Evolutionary conservation across 83 land plant genomes (phyloP).

Genomic region (Picea engelmannii): DNA sequence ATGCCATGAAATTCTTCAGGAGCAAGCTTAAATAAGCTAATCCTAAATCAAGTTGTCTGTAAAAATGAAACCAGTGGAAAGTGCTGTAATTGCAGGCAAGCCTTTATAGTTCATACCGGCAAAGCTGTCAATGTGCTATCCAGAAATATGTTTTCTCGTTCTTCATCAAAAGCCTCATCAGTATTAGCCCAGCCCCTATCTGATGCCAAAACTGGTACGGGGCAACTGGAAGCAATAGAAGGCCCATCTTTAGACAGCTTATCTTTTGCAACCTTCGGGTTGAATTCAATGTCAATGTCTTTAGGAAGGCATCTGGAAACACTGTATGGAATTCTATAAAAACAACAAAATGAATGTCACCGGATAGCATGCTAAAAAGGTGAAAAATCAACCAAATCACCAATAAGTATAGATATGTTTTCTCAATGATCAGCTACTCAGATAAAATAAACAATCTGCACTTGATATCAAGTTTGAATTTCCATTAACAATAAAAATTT

Average conservation of each 20-base stretch:
- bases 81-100: neutral
- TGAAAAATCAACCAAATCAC: too few relatives aligned
- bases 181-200: slow-evolving; percentile 31
- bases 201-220: slow-evolving; percentile 44
- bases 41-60: slow-evolving; percentile 2
- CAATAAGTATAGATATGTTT: too few relatives aligned
- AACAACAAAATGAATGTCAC: neutral
- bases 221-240: slow-evolving; percentile 25
- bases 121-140: slow-evolving; percentile 44
- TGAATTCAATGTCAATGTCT: slow-evolving; percentile 33
- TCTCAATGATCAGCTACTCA: too few relatives aligned
- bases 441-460: too few relatives aligned
- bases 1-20: neutral
- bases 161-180: slow-evolving; percentile 21
- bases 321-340: slow-evolving; percentile 22
- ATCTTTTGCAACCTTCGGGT: slow-evolving; percentile 21
- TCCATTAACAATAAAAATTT: too few relatives aligned
- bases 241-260: slow-evolving; percentile 29
- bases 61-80: neutral
- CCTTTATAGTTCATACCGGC: slow-evolving; percentile 33
- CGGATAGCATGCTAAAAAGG: too few relatives aligned
- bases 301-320: slow-evolving; percentile 36
- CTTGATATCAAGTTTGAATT: too few relatives aligned
- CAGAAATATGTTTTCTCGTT: slow-evolving; percentile 23
- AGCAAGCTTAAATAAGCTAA: neutral